Evolutionary conservation across 495 filamentous ascomycete genomes (phyloP), one percentile per base, ranked within the genome.

Genomic region (Aspergillus sclerotiicarbonarius): DNA sequence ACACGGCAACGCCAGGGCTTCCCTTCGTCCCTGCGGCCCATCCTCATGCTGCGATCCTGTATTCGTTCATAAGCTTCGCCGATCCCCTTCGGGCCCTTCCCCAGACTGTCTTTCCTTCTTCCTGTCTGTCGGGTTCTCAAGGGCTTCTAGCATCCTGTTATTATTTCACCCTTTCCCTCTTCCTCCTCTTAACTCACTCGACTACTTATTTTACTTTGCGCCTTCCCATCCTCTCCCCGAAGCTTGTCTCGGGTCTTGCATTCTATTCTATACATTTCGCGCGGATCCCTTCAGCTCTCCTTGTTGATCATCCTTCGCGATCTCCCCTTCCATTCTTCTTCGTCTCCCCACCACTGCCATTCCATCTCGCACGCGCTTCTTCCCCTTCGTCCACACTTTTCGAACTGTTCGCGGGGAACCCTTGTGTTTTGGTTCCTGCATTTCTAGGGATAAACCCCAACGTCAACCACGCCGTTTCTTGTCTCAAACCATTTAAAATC

Each of bases 11-110:
- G 56, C 56, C 61, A 66, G 63, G 63, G 63, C 61, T 71, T 62
- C 59, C 60, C 58, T 67, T 66, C 59, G 61, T 69, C 62, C 64
- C 67, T 67, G 59, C 52, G 57, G 50, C 49, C 51, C 61, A 60
- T 63, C 61, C 61, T 63, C 61, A 57, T 66, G 60, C 69, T 62
- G 68, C 54, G 65, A 71, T 65, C 67, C 70, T 67, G 66, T 67
- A 64, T 71, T 73, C 70, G 71, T 75, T 88, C 85, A 85, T 88
- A 90, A 88, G 84, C 81, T 81, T 80, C 84, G 87, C 84, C 86
- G 86, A 90, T 90, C 87, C 84, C 81, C 79, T 81, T 62, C 56
- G 59, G 59, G 63, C 59, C 63, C 64, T 80, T 81, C 74, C 76
- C 68, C 74, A 76, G 72, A 73, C 70, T 71, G 62, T 63, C 59